These are phyloP conservation scores for Scheffersomyces ergatensis DNA, from an alignment of 805 yeast genomes.

Conservation along the genomic window DNA sequence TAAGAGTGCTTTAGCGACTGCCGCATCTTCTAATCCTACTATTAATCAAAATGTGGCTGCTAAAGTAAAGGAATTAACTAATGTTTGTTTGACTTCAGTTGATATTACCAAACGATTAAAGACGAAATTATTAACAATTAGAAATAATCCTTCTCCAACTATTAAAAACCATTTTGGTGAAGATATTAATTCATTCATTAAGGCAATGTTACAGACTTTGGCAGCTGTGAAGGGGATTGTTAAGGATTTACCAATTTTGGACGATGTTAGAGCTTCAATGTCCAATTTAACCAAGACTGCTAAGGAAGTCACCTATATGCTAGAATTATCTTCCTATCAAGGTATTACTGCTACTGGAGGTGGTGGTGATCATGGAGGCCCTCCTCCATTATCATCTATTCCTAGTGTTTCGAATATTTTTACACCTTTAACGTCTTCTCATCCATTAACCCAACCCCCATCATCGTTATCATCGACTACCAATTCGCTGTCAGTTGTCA, in stretches of 20 bases:
- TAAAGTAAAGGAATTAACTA: slow-evolving; percentile 74
- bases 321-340: slow-evolving; percentile 51
- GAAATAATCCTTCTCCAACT: slow-evolving; percentile 43
- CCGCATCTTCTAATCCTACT: slow-evolving; percentile 17
- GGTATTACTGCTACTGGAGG: not conserved
- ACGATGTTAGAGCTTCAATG: slow-evolving; percentile 76
- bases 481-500: not conserved
- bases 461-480: slow-evolving; percentile 1
- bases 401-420: slow-evolving; percentile 33
- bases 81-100: slow-evolving; percentile 74
- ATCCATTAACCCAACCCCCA: slow-evolving; percentile 9
- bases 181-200: slow-evolving; percentile 76
- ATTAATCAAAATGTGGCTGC: slow-evolving; percentile 47
- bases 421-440: slow-evolving; percentile 27
- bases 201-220: slow-evolving; percentile 77
- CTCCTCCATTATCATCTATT: slow-evolving; percentile 24
- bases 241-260: slow-evolving; percentile 74
- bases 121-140: slow-evolving; percentile 48
- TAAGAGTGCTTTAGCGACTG: slow-evolving; percentile 56
- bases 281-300: slow-evolving; percentile 84
- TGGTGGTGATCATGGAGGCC: slow-evolving; percentile 9
- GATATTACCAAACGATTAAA: slow-evolving; percentile 74
- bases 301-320: slow-evolving; percentile 84
- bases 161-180: slow-evolving; percentile 78
- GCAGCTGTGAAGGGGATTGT: slow-evolving; percentile 82